Conservation (phyloP, 1,284 basidiomycete genomes). For the Sporisorium exsertum region DNA sequence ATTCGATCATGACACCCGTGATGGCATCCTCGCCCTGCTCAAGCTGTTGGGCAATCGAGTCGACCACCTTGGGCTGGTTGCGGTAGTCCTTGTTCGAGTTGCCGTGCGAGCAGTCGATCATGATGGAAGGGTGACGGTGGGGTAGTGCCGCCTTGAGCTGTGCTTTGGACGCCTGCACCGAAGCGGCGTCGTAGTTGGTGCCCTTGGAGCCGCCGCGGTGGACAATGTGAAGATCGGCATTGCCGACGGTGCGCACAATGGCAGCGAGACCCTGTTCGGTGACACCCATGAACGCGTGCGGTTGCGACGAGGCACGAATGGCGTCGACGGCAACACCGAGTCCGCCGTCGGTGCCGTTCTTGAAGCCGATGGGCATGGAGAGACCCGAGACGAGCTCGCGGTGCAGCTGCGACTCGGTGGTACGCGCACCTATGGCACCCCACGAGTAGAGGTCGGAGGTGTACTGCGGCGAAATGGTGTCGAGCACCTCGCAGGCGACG, state of each 20-base stretch:
- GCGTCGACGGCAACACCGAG: constrained; percentile 68
- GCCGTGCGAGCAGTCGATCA: constrained; percentile 69
- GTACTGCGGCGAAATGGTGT: constrained; percentile 73
- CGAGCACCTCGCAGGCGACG: constrained; percentile 93
- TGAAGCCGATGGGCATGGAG: constrained; percentile 79
- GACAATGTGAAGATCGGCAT: constrained; percentile 72
- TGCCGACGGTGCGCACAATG: constrained; percentile 94
- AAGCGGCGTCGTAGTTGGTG: constrained; percentile 75
- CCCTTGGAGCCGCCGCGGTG: constrained; percentile 67
- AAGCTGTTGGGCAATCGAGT: constrained; percentile 82
- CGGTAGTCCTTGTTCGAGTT: constrained; percentile 69
- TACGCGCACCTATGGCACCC: constrained; percentile 97
- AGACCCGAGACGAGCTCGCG: constrained; percentile 69
- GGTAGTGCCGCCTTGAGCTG: constrained; percentile 72
- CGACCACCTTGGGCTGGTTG: constrained; percentile 73
- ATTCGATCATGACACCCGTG: constrained; percentile 97
- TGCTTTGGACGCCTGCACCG: constrained; percentile 82
- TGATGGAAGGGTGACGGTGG: constrained; percentile 61
- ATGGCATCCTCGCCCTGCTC: constrained; percentile 80
- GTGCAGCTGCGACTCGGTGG: constrained; percentile 76
- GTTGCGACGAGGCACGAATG: constrained; percentile 63
- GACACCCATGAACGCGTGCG: constrained; percentile 69
- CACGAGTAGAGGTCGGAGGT: constrained; percentile 82
- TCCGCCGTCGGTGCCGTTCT: constrained; percentile 96
- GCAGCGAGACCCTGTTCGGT: constrained; percentile 77